phyloP scores from a whole-genome alignment of 257 asterid species.

The Solanum corneliomulleri region DNA sequence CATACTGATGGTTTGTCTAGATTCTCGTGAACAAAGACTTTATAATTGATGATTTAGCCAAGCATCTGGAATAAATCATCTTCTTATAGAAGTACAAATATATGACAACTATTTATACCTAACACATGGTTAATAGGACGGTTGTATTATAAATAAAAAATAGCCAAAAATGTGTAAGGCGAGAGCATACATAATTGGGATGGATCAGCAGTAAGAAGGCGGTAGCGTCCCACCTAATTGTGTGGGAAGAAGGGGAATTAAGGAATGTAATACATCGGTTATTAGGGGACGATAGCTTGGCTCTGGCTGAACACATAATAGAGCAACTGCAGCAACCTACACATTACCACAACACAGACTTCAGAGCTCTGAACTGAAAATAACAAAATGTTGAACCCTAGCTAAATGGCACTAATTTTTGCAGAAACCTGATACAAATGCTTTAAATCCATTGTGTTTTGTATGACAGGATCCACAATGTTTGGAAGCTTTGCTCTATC shows the following conservation, averaged over 20 bases:
- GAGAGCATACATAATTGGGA: not conserved
- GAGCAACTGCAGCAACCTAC: slow-evolving; percentile 83
- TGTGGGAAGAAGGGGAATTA: slow-evolving; percentile 61
- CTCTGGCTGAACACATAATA: slow-evolving; percentile 69
- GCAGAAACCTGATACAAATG: slow-evolving; percentile 52
- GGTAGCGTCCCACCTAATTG: slow-evolving; percentile 59
- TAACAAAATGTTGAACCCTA: not conserved
- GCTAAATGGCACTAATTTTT: not conserved
- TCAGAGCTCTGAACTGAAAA: not conserved
- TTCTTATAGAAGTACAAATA: too few relatives aligned
- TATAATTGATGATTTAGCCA: not conserved
- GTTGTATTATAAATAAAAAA: not conserved
- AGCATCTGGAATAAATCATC: too few relatives aligned
- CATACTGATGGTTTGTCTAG: not conserved
- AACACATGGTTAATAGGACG: not conserved
- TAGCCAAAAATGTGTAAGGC: not conserved
- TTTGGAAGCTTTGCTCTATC: slow-evolving; percentile 58
- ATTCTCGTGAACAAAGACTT: not conserved
- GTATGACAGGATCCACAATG: slow-evolving; percentile 60
- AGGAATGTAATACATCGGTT: slow-evolving; percentile 68
- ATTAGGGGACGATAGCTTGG: slow-evolving; percentile 78
- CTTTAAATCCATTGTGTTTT: slow-evolving; percentile 47
- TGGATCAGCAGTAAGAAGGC: not conserved
- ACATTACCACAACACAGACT: not conserved
- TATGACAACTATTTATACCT: too few relatives aligned